Base-by-base conservation (phyloP, 768 basidiomycete genomes). In the Multifurca ochricompacta region DNA sequence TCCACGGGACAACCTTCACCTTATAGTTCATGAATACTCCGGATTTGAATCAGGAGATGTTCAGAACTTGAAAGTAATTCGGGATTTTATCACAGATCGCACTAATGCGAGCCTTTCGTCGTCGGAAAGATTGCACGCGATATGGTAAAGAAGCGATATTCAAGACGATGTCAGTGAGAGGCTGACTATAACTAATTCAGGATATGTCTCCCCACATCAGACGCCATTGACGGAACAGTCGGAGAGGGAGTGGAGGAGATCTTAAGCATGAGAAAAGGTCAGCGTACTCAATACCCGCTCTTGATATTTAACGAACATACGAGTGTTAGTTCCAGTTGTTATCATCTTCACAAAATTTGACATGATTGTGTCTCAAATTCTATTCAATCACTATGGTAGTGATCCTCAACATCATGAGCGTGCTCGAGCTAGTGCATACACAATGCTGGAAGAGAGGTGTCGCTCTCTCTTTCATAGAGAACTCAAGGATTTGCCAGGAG, bases 301-400 rank as follows among this genome's bases (percentile, higher is more conserved):
- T 14, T 27, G 18, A 6, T 8, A 18, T 19, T 11, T 23, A 3
- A 43, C 3, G 13, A 37, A 14, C 13, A 23, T 1, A 0, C 25
- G 14, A 9, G 41, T 18, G 18, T 23, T 27, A 37, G 48, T 55
- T 13, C 54, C 54, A 0, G 42, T 55, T 28, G n/a, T 55, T 25
- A 13, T 55, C 13, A 35, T 44, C 2, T 25, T 34, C 13, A 55
- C 48, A 3, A 49, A 55, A 19, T 55, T 49, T 27, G 54, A 55
- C 42, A 6, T 44, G 21, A 13, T 55, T 14, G 28, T 44, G 21
- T 25, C 41, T 2, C 0, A 35, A 9, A 19, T 37, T 31, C 44
- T 21, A 3, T 16, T 30, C 25, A 35, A 52, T 23, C 23, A 25
- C 9, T 14, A n/a, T 8, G 5, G 37, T n/a, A 45, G 53, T 16